phyloP scores from a whole-genome alignment of 2,329 filamentous ascomycete genomes.

The Fusarium citri region DNA sequence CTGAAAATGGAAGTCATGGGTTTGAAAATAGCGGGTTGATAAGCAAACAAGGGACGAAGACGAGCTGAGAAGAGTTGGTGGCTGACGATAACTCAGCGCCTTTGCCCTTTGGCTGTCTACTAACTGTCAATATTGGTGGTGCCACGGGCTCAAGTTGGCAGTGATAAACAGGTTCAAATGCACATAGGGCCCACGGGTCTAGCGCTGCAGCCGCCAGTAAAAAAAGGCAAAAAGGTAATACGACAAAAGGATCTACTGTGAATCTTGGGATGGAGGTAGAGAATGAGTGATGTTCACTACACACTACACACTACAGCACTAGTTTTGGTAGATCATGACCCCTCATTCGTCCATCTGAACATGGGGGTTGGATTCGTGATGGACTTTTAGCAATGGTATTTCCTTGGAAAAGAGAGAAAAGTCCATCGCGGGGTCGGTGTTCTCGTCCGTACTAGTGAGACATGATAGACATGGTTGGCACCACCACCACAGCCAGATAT shows the following conservation, averaged over 20 bases:
- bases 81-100: conserved; percentile 36
- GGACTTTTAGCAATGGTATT: conserved; percentile 17
- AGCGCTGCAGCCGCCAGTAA: conserved; percentile 40
- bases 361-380: conserved; percentile 17
- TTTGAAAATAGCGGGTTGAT: conserved; percentile 30
- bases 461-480: conserved; percentile 48
- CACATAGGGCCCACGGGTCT: conserved; percentile 35
- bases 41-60: conserved; percentile 21
- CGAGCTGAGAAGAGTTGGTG: conserved; percentile 41
- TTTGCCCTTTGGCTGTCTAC: neutral
- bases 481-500: conserved; percentile 37
- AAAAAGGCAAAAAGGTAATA: conserved; percentile 13
- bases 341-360: conserved; percentile 19
- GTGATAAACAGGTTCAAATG: conserved; percentile 40
- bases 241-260: conserved; percentile 6
- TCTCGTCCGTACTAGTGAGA: conserved; percentile 42
- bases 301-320: neutral
- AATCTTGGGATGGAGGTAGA: conserved; percentile 11
- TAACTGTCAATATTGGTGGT: conserved; percentile 8
- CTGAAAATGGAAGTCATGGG: conserved; percentile 46
- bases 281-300: conserved; percentile 5
- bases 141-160: conserved; percentile 28
- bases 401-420: neutral
- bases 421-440: conserved; percentile 29
- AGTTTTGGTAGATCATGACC: neutral